Evolutionary conservation across 306 rosid species (phyloP), one percentile per base, ranked within the genome.

Genomic region (Neltuma alba): DNA sequence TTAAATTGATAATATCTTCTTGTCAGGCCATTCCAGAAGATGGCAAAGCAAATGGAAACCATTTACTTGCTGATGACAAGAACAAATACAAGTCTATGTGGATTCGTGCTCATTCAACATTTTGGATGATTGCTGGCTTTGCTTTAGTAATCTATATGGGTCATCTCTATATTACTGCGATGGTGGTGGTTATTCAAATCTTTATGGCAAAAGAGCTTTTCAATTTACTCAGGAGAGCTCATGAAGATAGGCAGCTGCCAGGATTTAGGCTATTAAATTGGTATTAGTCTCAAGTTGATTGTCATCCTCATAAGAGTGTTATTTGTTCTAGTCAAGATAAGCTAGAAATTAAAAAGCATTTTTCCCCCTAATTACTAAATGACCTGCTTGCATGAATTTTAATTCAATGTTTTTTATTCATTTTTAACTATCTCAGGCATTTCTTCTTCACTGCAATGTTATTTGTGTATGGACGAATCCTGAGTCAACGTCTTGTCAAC

Each of bases 111-210:
- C 85, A 89, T 81, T 94, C 99, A 58, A 83, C 99, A 10, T 9
- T 92, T 61, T 94, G 99, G 99, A 94, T 94, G 99, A 94, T 94
- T 81, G 97, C 92, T 66, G 97, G 99, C 37, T 92, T 92, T 91
- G 95, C 74, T n/a, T n/a, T n/a, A n/a, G n/a, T n/a, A n/a, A n/a
- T n/a, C n/a, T n/a, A n/a, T n/a, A n/a, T n/a, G n/a, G n/a, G n/a
- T n/a, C n/a, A n/a, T n/a, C n/a, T n/a, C n/a, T n/a, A n/a, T n/a
- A n/a, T n/a, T n/a, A n/a, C n/a, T n/a, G n/a, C n/a, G n/a, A n/a
- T n/a, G n/a, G n/a, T n/a, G n/a, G n/a, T n/a, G n/a, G n/a, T n/a
- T n/a, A n/a, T n/a, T n/a, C n/a, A n/a, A n/a, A n/a, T n/a, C n/a
- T n/a, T n/a, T n/a, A n/a, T n/a, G n/a, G n/a, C n/a, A n/a, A n/a